phyloP scores from a whole-genome alignment of 345 rosid genomes.

The Bruguiera parviflora region DNA sequence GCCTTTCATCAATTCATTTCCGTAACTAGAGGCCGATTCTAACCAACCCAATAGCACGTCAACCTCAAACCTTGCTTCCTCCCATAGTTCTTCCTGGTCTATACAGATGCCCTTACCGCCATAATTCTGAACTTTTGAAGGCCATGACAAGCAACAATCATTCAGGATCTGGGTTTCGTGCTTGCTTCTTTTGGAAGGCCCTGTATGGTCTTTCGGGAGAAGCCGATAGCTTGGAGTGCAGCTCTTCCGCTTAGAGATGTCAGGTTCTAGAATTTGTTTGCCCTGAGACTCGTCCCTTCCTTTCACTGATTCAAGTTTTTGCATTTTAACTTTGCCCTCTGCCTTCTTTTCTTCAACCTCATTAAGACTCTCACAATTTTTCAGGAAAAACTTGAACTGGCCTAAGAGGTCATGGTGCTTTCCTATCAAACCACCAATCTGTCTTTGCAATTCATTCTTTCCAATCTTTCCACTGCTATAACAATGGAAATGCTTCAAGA shows the following conservation, averaged over 20 bases:
- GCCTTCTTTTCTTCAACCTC: neutral
- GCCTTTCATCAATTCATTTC: neutral
- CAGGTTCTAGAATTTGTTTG: neutral
- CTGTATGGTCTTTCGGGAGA: no score
- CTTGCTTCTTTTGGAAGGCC: neutral
- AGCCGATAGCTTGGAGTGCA: neutral
- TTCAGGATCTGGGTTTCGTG: neutral
- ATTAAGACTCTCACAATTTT: neutral
- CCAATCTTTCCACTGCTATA: neutral
- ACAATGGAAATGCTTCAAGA: neutral
- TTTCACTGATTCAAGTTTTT: no score
- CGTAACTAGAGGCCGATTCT: neutral
- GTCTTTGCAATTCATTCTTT: neutral
- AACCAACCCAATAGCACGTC: constrained; percentile 2
- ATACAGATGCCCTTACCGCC: neutral
- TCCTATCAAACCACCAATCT: neutral
- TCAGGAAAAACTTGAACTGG: neutral
- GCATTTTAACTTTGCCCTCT: no score
- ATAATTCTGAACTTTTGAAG: no score
- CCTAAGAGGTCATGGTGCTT: neutral
- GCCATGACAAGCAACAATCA: no score
- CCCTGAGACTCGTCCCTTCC: neutral
- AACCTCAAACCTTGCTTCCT: neutral
- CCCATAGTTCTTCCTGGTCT: neutral
- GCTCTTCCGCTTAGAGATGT: neutral